Evolutionary conservation across 2,329 filamentous ascomycete genomes (phyloP), one percentile per base, ranked within the genome.

Genomic region (Cercospora janseana): DNA sequence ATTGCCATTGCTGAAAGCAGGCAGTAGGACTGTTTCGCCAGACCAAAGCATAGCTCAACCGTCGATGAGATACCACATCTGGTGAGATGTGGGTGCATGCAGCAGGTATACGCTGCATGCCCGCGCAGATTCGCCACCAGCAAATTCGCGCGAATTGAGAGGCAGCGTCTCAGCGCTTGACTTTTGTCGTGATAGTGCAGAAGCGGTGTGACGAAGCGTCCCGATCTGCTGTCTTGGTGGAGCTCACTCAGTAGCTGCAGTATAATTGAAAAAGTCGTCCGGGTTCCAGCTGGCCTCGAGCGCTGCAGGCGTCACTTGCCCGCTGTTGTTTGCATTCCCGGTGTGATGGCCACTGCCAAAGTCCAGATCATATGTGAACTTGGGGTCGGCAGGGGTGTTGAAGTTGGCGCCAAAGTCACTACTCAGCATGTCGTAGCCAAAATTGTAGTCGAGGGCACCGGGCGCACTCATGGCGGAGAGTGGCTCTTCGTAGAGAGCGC

Each of bases 251-350:
- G 48, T 46, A 7, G 47, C 52, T 26, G 54, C 38, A 15, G 43
- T 26, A 38, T 51, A 59, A 23, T 57, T 55, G 56, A 60, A 58
- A 32, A 60, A 58, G 40, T 60, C 58, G 8, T 54, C 51, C 3
- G 52, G 56, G 9, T 58, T 55, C 58, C 56, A 60, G 15, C 42
- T 43, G 9, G 31, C 20, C 29, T 60, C 54, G 20, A 47, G 21
- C 3, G 31, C 31, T 7, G 44, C 51, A 15, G 58, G 58, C 13
- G 58, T 57, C 4, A 57, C 48, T 21, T 51, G 52, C 4, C 56
- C 58, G 29, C 54, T 57, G 24, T 52, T 53, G 9, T 38, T 48
- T 2, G 43, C 47, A 27, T 28, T 41, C 1, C 32, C 32, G 10
- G 38, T 46, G 15, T 26, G 27, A 7, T 29, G 20, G 9, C 32